Percentiles rank a stretch among this genome's conserved stretches.
Evolutionary conservation across 148 eudicot genomes (phyloP).

Genomic region (Fagopyrum esculentum): DNA sequence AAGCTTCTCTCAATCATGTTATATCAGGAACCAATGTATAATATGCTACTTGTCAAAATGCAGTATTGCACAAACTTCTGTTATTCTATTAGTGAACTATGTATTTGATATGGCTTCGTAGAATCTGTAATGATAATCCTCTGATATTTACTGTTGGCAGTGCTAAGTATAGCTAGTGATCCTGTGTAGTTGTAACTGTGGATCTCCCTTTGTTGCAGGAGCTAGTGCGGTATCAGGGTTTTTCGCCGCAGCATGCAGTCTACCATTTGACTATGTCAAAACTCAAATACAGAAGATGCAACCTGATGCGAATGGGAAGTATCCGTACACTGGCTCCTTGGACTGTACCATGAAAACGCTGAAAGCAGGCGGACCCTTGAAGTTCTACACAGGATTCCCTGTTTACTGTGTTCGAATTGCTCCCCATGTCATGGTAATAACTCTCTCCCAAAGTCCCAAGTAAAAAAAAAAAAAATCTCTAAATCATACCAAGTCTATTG

Average conservation of each 20-base stretch:
- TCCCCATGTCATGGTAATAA: constrained; percentile 27
- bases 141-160: neutral
- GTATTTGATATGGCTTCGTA: neutral
- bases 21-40: too few relatives aligned
- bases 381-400: constrained; percentile 28
- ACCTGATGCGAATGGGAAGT: constrained; percentile 24
- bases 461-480: neutral
- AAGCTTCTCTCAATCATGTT: neutral
- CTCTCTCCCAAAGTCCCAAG: neutral
- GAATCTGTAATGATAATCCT: neutral
- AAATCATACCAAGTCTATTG: too few relatives aligned
- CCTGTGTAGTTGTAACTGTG: neutral
- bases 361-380: constrained; percentile 25
- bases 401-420: constrained; percentile 26
- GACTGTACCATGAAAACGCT: constrained; percentile 26
- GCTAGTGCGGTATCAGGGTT: constrained; percentile 28
- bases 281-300: constrained; percentile 34
- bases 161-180: neutral
- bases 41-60: neutral
- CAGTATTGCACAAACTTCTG: neutral
- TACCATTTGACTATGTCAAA: constrained; percentile 28
- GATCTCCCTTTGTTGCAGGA: constrained; percentile 13
- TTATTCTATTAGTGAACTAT: neutral
- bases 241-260: constrained; percentile 27
- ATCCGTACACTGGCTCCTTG: constrained; percentile 23